A percentile compares a stretch with the other conserved stretches of the same genome.
Evolutionary conservation across 2,329 filamentous ascomycete species (phyloP).

Genomic region (Remersonia thermophila): DNA sequence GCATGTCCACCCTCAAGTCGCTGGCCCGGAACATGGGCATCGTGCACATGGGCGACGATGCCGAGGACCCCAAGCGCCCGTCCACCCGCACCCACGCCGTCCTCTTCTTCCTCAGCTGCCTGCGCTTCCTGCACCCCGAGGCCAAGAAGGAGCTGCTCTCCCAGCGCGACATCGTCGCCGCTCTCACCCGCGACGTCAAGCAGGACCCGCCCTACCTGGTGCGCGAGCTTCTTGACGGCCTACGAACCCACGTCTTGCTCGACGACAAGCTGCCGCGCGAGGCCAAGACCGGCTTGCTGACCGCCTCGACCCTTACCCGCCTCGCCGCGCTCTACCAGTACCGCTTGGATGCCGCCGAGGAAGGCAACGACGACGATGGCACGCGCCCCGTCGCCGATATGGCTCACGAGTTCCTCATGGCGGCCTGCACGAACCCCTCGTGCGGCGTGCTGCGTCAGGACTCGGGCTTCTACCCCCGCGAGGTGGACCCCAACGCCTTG

Average conservation of each 20-base stretch:
- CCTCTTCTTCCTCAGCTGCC: conserved; percentile 63
- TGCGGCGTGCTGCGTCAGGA: conserved; percentile 66
- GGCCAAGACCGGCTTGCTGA: conserved; percentile 64
- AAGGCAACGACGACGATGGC: conserved; percentile 19
- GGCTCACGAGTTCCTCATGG: conserved; percentile 63
- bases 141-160: conserved; percentile 75
- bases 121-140: conserved; percentile 65
- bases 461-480: conserved; percentile 73
- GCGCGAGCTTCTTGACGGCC: conserved; percentile 56
- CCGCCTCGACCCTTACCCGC: conserved; percentile 57
- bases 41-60: conserved; percentile 43
- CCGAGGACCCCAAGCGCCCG: conserved; percentile 58
- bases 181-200: conserved; percentile 63
- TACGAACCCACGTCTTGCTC: conserved; percentile 60
- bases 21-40: conserved; percentile 71
- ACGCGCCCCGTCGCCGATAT: conserved; percentile 47
- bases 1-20: conserved; percentile 67
- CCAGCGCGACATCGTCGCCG: conserved; percentile 56
- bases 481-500: conserved; percentile 43
- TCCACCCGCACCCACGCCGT: conserved; percentile 76
- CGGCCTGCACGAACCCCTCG: conserved; percentile 59
- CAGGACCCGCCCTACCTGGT: conserved; percentile 68
- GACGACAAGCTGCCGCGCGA: conserved; percentile 63
- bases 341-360: conserved; percentile 31
- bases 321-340: conserved; percentile 62